Base-by-base conservation (phyloP, 192 early-diverging fungal species). In the Backusella liffmaniae region DNA sequence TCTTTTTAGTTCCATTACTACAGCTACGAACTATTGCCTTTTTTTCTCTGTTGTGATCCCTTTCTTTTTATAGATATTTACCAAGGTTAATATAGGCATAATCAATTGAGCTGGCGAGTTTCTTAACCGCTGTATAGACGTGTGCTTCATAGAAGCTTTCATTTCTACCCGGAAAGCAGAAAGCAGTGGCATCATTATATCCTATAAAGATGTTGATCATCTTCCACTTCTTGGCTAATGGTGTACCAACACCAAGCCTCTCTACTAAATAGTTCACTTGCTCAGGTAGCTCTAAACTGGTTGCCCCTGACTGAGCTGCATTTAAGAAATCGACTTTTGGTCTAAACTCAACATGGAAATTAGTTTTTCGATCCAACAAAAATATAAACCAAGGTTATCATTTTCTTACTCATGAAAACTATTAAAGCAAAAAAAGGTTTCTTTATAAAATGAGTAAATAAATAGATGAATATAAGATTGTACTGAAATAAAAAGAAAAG, bases 241-340 rank as follows among this genome's bases (percentile, higher is more conserved):
- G 35, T 18, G 67, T 68, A n/a, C 36, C 34, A 23, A 10, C 7
- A 21, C 67, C 67, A 3, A 68, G 34, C 3, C 35, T 34, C n/a
- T n/a, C 67, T 36, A 23, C 39, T n/a, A 68, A 37, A 12, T 68
- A 68, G n/a, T 68, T n/a, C 35, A 68, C 67, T 68, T 68, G 67
- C 34, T 68, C 67, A 37, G 67, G 32, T 21, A 68, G 16, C n/a
- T 68, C 67, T 34, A 37, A 37, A 37, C 67, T 68, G 30, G 67
- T 68, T 41, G 67, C 67, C 67, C 67, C 67, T 68, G 67, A 68
- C 18, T 68, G 67, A 15, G 67, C 67, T 68, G 67, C 67, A 41
- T 68, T 68, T 12, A 68, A 37, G 35, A 37, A 18, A 37, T 68
- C 67, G n/a, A 68, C 9, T 37, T 37, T 37, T 21, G 35, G 67